Percentiles rank a stretch among this genome's conserved stretches.
phyloP scores from a whole-genome alignment of 257 asterid species.

The Penstemon barbatus region DNA sequence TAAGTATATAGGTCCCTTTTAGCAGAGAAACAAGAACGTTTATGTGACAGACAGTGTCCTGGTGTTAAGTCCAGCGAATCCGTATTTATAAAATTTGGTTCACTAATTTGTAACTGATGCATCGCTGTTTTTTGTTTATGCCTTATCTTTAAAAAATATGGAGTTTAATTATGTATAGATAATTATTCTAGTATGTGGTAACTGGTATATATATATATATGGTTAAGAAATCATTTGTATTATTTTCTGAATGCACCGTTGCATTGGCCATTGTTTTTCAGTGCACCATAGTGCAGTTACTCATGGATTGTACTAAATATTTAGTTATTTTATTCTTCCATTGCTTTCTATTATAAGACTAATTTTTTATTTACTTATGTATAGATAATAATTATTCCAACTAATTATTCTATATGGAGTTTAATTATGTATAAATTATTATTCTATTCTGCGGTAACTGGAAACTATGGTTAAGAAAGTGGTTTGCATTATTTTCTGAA shows the following conservation, averaged over 20 bases:
- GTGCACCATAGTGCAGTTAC: constrained; percentile 13
- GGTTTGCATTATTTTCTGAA: neutral
- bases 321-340: neutral
- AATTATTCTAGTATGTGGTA: neutral
- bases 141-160: neutral
- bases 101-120: neutral
- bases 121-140: neutral
- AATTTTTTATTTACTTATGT: too few relatives aligned
- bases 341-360: constrained; percentile 7
- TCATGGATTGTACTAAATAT: neutral
- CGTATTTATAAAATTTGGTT: too few relatives aligned
- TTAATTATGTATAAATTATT: neutral
- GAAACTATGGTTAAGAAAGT: neutral
- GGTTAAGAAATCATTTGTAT: neutral
- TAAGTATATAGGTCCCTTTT: too few relatives aligned
- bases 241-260: neutral
- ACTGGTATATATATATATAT: too few relatives aligned
- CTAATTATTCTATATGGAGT: neutral
- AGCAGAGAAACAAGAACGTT: too few relatives aligned
- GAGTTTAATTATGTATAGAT: neutral
- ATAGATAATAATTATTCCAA: too few relatives aligned
- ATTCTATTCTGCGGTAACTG: neutral
- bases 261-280: neutral
- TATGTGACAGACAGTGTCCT: too few relatives aligned
- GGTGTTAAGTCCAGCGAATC: too few relatives aligned